Evolutionary conservation across 2,329 filamentous ascomycete genomes (phyloP).

Genomic region (Fusarium scirpi): DNA sequence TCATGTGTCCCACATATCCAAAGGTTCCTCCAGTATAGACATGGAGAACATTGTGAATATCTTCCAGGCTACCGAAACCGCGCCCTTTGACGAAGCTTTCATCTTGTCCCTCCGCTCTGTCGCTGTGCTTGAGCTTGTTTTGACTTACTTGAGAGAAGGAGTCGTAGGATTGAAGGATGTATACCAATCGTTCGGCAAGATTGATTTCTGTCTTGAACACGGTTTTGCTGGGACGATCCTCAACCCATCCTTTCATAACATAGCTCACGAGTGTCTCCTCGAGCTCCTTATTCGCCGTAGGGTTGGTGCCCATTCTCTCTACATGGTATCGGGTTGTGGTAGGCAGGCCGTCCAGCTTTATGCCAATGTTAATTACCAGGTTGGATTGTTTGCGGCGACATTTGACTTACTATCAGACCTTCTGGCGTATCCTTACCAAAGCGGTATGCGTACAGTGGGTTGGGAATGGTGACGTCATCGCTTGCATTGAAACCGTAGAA

Average conservation of each 20-base stretch:
- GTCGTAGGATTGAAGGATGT: not conserved
- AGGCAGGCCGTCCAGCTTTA: not conserved
- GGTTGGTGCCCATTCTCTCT: rapidly evolving
- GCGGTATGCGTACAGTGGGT: not conserved
- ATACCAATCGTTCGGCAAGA: not conserved
- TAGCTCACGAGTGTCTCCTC: not conserved
- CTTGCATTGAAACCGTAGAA: not conserved
- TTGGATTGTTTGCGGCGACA: not conserved
- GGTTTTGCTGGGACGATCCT: no score
- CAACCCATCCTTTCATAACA: not conserved
- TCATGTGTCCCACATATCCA: not conserved
- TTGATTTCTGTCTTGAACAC: not conserved
- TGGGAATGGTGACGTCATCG: not conserved
- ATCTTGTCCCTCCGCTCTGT: not conserved
- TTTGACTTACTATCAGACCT: not conserved
- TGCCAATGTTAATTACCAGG: not conserved
- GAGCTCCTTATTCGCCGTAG: not conserved
- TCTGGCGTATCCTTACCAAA: not conserved
- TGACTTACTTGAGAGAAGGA: not conserved
- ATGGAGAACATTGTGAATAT: not conserved
- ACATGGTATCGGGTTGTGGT: not conserved
- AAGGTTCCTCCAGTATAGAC: not conserved
- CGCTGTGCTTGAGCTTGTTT: not conserved
- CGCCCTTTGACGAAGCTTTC: not conserved
- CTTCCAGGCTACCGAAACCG: not conserved